Evolutionary conservation across 1,139 yeast genomes (phyloP), one percentile per base, ranked within the genome.

Genomic region (Williopsis jadinii): DNA sequence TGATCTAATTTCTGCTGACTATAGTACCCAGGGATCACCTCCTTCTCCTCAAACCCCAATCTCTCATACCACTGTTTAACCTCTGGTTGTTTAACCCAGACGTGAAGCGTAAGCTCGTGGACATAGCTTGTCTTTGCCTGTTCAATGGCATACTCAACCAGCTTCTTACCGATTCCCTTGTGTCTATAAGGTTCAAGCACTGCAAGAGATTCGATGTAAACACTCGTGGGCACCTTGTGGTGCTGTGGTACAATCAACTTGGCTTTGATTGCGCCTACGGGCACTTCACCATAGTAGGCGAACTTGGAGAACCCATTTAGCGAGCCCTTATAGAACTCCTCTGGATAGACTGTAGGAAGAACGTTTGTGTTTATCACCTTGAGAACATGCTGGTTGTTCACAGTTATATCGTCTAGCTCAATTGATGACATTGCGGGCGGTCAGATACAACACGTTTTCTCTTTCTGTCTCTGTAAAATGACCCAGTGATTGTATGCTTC

Each of bases 221-320:
- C 70, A 6, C 78, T 75, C 11, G 62, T 56, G 2, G 75, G 74
- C 3, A 61, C 53, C 8, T 61, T 56, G 12, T 61, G 54, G 48
- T 71, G 68, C 24, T 74, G 71, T 9, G 73, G 66, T 24, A 68
- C 64, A 47, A 73, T 59, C 3, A 66, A 51, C 50, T 71, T 72
- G 32, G 79, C 79, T 49, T 72, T 76, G 30, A 84, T 65, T 2
- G 79, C 81, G 3, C 90, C 95, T 5, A 85, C 87, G 11, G 94
- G 85, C 11, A 78, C 64, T 49, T 79, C 87, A 12, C 79, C 70
- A 55, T 69, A 77, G 59, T 62, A 80, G 3, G 81, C 51, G 9
- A 49, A 33, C 41, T 63, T 58, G 11, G 60, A 54, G 32, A 62
- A 47, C 3, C 63, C 65, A 4, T 47, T 56, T 3, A 53, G 44